phyloP scores from a whole-genome alignment of 257 asterid genomes.

The Penstemon barbatus region DNA sequence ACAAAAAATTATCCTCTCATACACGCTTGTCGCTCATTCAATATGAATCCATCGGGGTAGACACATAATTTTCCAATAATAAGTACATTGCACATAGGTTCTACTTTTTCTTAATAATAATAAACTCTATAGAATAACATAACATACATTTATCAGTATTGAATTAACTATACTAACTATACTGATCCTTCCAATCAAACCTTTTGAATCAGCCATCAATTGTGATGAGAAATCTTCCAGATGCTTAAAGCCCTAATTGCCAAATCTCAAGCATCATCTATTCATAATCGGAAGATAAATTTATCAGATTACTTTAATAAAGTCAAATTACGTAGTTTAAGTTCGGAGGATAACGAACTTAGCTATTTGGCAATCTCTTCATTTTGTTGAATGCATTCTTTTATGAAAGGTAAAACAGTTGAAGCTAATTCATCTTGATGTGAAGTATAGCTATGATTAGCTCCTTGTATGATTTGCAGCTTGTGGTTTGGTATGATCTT shows the following conservation, averaged over 20 bases:
- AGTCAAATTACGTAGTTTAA: neutral
- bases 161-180: neutral
- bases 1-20: too few relatives aligned
- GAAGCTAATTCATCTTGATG: slow-evolving; percentile 54
- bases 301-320: too few relatives aligned
- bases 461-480: slow-evolving; percentile 54
- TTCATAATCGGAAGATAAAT: neutral
- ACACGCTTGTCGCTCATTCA: too few relatives aligned
- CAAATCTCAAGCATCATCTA: neutral
- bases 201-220: too few relatives aligned
- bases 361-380: slow-evolving; percentile 23
- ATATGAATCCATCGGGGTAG: too few relatives aligned
- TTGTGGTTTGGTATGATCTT: slow-evolving; percentile 61
- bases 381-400: slow-evolving; percentile 38
- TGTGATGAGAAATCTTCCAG: too few relatives aligned
- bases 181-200: neutral
- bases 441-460: slow-evolving; percentile 51
- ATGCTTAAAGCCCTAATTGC: too few relatives aligned
- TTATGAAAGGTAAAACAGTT: slow-evolving; percentile 48
- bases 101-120: too few relatives aligned
- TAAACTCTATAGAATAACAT: too few relatives aligned
- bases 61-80: too few relatives aligned
- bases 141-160: neutral
- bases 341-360: neutral
- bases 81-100: too few relatives aligned